Evolutionary conservation across 78 protist species (phyloP), one percentile per base, ranked within the genome.

Genomic region (Andalucia godoyi): DNA sequence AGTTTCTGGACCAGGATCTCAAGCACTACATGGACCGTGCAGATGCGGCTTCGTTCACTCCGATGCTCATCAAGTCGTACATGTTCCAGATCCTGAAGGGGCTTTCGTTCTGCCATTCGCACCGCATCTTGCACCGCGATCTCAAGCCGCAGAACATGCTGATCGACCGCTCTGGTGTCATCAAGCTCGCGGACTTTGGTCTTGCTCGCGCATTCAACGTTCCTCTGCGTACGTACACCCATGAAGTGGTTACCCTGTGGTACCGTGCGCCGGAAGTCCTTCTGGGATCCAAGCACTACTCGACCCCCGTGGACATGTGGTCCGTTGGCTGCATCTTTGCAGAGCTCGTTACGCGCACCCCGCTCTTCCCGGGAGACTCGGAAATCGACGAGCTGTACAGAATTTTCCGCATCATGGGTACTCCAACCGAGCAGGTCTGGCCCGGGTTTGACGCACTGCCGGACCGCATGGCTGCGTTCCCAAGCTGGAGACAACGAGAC

Each of bases 181-280:
- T 95, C 41, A 97, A 97, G 76, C 57, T 97, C n/a, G 99, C 98
- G 17, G 99, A 97, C 68, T 97, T 97, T 30, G 99, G 99, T 29
- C 86, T 91, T 55, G 97, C 98, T 0, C 70, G 99, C 6, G 93
- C 96, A 0, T 85, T 85, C 63, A 86, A 90, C 46, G 84, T 91
- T 29, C 98, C 96, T 25, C 85, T 97, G 21, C 81, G 90, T 39
- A 57, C 90, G 9, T 88, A 79, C 79, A 91, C 99, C 3, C 91
- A 89, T 68, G 98, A 94, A 61, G 91, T 70, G 1, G 93, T 92
- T 18, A 93, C 97, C 0, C 75, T 96, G 4, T 93, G 97, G 97
- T 92, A 94, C 78, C 78, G 99, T 4, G 90, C 99, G 0, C 99
- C 99, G 1, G 99, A 98, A 25, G 84, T 98, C 27, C 84, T 97